Base-by-base conservation (phyloP, 225 moss, liverwort and hornwort genomes). In the Pseudoscleropodium purum region DNA sequence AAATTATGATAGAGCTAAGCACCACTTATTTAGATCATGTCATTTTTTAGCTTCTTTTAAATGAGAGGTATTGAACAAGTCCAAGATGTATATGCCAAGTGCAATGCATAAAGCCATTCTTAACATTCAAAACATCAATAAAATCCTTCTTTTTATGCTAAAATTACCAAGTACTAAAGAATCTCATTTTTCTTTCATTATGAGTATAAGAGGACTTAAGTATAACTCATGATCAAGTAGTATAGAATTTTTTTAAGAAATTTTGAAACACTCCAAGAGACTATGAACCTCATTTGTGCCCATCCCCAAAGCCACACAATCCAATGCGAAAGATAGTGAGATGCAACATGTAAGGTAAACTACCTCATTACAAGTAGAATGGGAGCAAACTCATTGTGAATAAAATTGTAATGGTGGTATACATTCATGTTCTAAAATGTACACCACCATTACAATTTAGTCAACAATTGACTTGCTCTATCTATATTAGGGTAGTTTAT, bases 231-330 rank as follows among this genome's bases (percentile, higher is more conserved):
- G 4, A 65, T 1, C 36, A 36, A 19, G 6, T 67, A 36, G 2
- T 11, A 67, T 36, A 19, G 3, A 67, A 5, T 10, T 19, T 67
- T 67, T 67, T 67, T 19, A 19, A 36, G 5, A 36, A 6, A 36
- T 67, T 67, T 67, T 6, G 19, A 67, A 67, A 19, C 19, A 19
- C 36, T 36, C 19, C 5, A 67, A 36, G 19, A 67, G 2, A 6
- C 2, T 3, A 0, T 64, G 4, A 4, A 27, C 62, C 29, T 62
- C 12, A 37, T 11, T 1, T n/a, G 1, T 12, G 37, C 5, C 37
- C n/a, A 21, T 37, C 3, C 4, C 1, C 5, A 68, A 37, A 13
- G 20, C 12, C 2, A 68, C 19, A 37, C 21, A 68, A 68, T 21
- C 12, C 12, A n/a, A 21, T 68, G 21, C 19, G n/a, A 37, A 37